Evolutionary conservation across 352 stramenopile species (phyloP), one percentile per base, ranked within the genome.

Genomic region (Globisporangium ultimum): DNA sequence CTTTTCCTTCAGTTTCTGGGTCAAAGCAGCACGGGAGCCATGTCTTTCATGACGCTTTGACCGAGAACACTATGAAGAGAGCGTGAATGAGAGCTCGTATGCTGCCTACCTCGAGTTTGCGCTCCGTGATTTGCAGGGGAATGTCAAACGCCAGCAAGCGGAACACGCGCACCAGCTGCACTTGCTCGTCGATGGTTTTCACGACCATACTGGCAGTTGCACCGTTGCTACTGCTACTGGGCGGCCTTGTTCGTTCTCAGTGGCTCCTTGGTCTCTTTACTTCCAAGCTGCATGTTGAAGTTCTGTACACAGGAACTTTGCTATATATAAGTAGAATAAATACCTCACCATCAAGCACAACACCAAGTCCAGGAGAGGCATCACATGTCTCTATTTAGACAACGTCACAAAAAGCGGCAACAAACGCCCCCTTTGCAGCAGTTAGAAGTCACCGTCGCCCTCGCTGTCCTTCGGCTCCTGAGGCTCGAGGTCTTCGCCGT

Each of bases 401-500:
- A 53, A 17, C 17, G 22, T 14, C 12, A 17, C 48, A n/a, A 18
- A 52, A 17, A 13, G 24, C 9, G 43, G 12, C 24, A 22, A 40
- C 9, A n/a, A 3, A 20, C 32, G 17, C 12, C 14, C 21, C 10
- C 15, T 32, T 48, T 32, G 34, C 22, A 38, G 13, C 28, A 36
- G 3, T 28, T 55, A 57, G 11, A 58, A 63, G 21, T 64, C 79
- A 53, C 74, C 72, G 46, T 85, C 72, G 5, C 45, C 49, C 48
- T 86, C 77, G 38, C 28, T 36, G 28, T 82, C 70, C 61, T 90
- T 94, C 20, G 84, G 84, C 47, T 94, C 84, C 78, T 89, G 51
- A n/a, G 89, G 89, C 58, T 99, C 97, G 49, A 98, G 71, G 62
- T 98, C 90, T 66, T 98, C 95, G 38, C 96, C 97, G 71, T 98